Evolutionary conservation across 768 basidiomycete species (phyloP).

Genomic region (Suillus placidus): DNA sequence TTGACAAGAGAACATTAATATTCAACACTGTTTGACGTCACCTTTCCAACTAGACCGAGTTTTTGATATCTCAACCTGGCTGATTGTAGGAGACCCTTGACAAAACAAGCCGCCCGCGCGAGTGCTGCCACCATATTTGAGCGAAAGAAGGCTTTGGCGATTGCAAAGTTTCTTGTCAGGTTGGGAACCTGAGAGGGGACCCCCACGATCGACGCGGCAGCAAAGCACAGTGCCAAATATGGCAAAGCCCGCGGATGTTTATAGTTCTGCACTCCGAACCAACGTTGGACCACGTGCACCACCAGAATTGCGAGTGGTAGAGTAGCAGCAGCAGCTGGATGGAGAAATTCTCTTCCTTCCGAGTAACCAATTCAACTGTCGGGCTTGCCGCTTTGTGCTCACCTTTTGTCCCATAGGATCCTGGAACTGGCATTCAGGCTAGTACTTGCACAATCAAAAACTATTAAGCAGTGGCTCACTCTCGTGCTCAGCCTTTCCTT

Average conservation of each 20-base stretch:
- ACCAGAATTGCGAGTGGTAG: not conserved
- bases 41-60: conserved; percentile 60
- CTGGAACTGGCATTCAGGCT: conserved; percentile 88
- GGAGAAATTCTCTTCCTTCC: conserved; percentile 86
- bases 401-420: conserved; percentile 54
- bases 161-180: conserved; percentile 23
- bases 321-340: conserved; percentile 28
- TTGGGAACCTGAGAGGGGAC: not conserved
- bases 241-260: not conserved
- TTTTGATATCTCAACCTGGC: conserved; percentile 47
- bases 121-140: not conserved
- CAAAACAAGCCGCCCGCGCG: conserved; percentile 27
- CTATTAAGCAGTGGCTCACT: conserved; percentile 2
- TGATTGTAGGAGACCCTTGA: conserved; percentile 16
- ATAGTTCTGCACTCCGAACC: not conserved
- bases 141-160: not conserved
- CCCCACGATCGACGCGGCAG: not conserved
- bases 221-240: not conserved
- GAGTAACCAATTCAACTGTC: conserved; percentile 46
- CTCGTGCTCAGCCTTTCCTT: conserved; percentile 69
- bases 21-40: conserved; percentile 18
- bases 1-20: not conserved
- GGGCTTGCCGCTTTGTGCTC: conserved; percentile 12
- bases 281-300: not conserved
- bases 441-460: conserved; percentile 18